phyloP scores from a whole-genome alignment of 1,139 yeast genomes.

The Nakaseomyces uthaithaninus region DNA sequence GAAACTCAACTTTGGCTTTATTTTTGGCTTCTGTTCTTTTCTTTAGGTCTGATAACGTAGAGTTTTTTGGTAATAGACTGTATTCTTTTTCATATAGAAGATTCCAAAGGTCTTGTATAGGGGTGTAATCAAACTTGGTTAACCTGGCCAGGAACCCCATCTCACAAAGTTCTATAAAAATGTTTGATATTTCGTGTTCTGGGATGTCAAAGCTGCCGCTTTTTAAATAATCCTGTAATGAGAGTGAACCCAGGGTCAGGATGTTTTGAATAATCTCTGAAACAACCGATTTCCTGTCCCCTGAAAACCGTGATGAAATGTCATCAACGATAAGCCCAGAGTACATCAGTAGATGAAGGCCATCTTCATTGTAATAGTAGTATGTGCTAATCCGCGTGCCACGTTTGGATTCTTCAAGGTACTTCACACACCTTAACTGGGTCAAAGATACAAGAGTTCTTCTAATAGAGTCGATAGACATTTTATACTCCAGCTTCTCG shows the following conservation, averaged over 20 bases:
- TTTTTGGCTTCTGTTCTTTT: constrained; percentile 58
- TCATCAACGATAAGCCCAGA: constrained; percentile 66
- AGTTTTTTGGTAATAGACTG: constrained; percentile 42
- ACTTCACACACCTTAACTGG: constrained; percentile 55
- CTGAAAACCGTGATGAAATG: constrained; percentile 32
- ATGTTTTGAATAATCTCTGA: constrained; percentile 64
- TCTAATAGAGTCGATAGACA: constrained; percentile 42
- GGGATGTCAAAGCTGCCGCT: constrained; percentile 27
- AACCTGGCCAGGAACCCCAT: constrained; percentile 52
- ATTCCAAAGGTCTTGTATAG: constrained; percentile 50
- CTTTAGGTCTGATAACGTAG: constrained; percentile 54
- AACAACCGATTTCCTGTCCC: constrained; percentile 39
- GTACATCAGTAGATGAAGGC: constrained; percentile 56
- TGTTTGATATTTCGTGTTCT: constrained; percentile 17
- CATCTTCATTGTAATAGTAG: constrained; percentile 58
- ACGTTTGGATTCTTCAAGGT: constrained; percentile 40
- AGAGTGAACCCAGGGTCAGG: constrained; percentile 53
- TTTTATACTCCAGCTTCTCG: constrained; percentile 31
- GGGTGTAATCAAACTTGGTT: constrained; percentile 34
- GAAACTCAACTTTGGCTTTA: constrained; percentile 39
- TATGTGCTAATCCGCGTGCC: constrained; percentile 32
- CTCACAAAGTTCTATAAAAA: constrained; percentile 27
- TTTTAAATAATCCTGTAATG: constrained; percentile 50
- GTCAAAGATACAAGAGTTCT: constrained; percentile 55
- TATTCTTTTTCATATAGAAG: constrained; percentile 46